Evolutionary conservation across 257 asterid species (phyloP).

Genomic region (Petunia secreta): DNA sequence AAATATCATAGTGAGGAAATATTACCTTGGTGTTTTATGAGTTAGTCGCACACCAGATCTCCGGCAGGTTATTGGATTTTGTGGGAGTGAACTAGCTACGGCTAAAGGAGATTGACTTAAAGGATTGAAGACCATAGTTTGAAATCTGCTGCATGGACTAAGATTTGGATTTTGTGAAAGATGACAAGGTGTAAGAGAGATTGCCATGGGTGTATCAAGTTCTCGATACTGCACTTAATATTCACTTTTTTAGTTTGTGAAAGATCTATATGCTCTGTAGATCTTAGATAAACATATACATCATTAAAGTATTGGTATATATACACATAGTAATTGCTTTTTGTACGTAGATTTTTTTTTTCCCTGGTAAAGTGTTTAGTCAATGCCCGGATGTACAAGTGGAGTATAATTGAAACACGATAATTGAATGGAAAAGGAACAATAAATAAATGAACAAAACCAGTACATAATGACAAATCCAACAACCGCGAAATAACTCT

Average conservation of each 20-base stretch:
- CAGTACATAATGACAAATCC: too few relatives aligned
- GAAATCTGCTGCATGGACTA: not conserved
- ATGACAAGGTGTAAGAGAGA: not conserved
- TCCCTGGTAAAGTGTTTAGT: too few relatives aligned
- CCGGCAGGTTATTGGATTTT: not conserved
- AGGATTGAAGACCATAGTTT: conserved; percentile 16
- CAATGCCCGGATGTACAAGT: too few relatives aligned
- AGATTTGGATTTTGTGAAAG: not conserved
- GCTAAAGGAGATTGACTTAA: not conserved
- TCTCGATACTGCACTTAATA: too few relatives aligned
- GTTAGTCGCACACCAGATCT: not conserved
- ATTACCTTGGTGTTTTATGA: not conserved
- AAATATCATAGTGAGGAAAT: not conserved
- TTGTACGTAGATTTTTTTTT: too few relatives aligned
- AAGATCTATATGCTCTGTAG: not conserved
- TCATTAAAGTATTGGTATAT: too few relatives aligned
- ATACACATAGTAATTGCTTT: too few relatives aligned
- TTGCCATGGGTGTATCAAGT: not conserved
- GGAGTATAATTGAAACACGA: too few relatives aligned
- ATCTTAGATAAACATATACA: too few relatives aligned
- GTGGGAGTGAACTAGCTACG: not conserved
- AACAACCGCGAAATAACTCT: too few relatives aligned
- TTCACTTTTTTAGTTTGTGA: not conserved
- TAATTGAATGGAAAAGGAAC: too few relatives aligned
- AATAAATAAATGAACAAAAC: too few relatives aligned